Conservation (phyloP, 2,329 filamentous ascomycete genomes). For the Trichoderma sp. region DNA sequence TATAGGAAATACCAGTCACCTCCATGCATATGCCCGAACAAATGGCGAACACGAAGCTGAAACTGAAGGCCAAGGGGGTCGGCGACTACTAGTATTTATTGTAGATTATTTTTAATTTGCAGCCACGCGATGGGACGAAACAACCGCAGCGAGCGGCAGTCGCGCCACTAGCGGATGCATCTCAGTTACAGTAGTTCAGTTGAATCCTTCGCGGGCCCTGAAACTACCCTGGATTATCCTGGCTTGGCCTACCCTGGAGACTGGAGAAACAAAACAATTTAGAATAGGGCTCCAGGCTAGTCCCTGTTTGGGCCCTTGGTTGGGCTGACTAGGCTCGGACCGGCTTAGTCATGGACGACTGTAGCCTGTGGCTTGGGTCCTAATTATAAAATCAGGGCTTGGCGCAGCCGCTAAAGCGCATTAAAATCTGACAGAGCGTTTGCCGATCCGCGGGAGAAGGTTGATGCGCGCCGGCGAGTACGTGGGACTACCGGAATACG, state of each 20-base stretch:
- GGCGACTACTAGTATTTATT: background rate
- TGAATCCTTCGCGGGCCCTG: background rate
- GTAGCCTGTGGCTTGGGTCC: background rate
- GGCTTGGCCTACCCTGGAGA: too few relatives aligned
- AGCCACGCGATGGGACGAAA: background rate
- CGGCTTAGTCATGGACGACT: background rate
- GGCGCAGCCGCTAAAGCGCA: background rate
- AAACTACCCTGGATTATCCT: background rate
- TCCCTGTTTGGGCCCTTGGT: too few relatives aligned
- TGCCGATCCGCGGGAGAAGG: background rate
- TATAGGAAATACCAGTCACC: background rate
- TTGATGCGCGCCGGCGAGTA: background rate
- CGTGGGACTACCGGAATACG: background rate
- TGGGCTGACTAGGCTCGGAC: background rate
- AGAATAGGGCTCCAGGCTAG: background rate
- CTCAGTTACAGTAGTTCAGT: background rate
- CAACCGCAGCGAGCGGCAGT: background rate
- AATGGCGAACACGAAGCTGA: background rate
- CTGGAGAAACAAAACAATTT: too few relatives aligned
- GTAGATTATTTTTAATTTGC: background rate
- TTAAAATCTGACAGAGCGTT: constrained; percentile 1
- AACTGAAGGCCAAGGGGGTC: background rate
- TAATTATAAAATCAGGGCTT: constrained; percentile 2
- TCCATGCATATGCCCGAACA: background rate
- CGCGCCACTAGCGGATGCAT: background rate